Percentiles rank a stretch among this genome's conserved stretches.
phyloP scores from a whole-genome alignment of 306 rosid species.

The Pyrus betulifolia region DNA sequence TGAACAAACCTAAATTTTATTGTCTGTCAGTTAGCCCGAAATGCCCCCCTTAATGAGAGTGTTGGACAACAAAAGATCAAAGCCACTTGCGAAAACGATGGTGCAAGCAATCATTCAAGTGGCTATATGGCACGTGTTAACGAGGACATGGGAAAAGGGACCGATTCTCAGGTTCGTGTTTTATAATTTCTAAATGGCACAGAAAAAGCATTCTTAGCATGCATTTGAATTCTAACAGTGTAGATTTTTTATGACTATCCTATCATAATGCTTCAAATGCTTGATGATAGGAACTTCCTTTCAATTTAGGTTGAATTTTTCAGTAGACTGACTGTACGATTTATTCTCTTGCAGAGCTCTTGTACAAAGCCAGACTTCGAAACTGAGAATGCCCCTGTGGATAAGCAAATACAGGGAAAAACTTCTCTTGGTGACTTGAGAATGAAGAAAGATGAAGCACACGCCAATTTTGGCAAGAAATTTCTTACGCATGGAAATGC shows the following conservation, averaged over 20 bases:
- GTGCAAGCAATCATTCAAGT: slow-evolving; percentile 61
- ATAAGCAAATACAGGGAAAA: slow-evolving; percentile 33
- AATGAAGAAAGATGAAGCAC: slow-evolving; percentile 37
- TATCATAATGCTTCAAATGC: neutral
- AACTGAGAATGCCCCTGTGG: slow-evolving; percentile 44
- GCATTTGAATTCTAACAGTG: neutral
- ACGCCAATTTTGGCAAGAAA: slow-evolving; percentile 28
- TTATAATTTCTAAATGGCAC: neutral
- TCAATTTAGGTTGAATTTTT: slow-evolving; percentile 27
- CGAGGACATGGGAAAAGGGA: slow-evolving; percentile 67
- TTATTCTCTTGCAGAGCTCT: slow-evolving; percentile 75
- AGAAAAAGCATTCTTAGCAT: neutral
- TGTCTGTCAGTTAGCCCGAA: slow-evolving; percentile 42
- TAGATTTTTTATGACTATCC: neutral
- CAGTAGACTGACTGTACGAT: slow-evolving; percentile 23
- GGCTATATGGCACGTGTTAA: slow-evolving; percentile 44
- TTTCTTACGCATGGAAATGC: slow-evolving; percentile 29
- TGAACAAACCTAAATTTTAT: slow-evolving; percentile 11
- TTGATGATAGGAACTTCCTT: slow-evolving; percentile 22
- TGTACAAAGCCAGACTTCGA: slow-evolving; percentile 84
- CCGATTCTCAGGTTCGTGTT: slow-evolving; percentile 82
- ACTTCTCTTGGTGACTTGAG: slow-evolving; percentile 33
- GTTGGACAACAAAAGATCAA: slow-evolving; percentile 54
- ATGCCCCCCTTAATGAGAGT: slow-evolving; percentile 51
- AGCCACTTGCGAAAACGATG: slow-evolving; percentile 73